Evolutionary conservation across 179 eudicot genomes (phyloP), one percentile per base, ranked within the genome.

Genomic region (Gypsophila paniculata): DNA sequence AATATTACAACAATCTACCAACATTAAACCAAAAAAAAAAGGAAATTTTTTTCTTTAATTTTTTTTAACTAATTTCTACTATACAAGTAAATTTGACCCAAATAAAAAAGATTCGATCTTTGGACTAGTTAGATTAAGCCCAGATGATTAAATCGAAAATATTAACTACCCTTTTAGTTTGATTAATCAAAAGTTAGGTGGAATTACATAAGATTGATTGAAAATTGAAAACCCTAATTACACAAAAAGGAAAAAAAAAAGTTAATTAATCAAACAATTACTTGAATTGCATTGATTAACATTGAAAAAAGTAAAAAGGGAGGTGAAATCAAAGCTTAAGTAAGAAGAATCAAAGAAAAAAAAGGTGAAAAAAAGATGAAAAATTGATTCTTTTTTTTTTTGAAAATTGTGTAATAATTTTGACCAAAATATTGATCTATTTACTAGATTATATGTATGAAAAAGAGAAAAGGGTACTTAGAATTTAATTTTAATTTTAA

Each of bases 171-270:
- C 70, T 34, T 69, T 36, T 64, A 69, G 32, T 46, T 51, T 69
- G 80, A 76, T 80, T 75, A 69, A 79, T 57, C 72, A 58, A 9
- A 80, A 69, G 44, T 18, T 4, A 49, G 19, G 8, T 70, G 79
- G 59, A 21, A 17, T 11, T 53, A 70, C 52, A 68, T 22, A 68
- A 36, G 19, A 72, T 58, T 54, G 48, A 51, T 38, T 12, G 57
- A 29, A n/a, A n/a, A n/a, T n/a, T n/a, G n/a, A 36, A 71, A 72
- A 44, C 71, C 74, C 79, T 63, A 72, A 49, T 72, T 72, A 53
- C 67, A 53, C 62, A 18, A 79, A 76, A 79, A 76, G n/a, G n/a
- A n/a, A 65, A 49, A 53, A 25, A 6, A 25, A 72, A 6, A 64
- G 32, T 71, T 44, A 46, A 42, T 42, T 42, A 42, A 42, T 42